Evolutionary conservation across 306 rosid genomes (phyloP).

Genomic region (Lupinus albus): DNA sequence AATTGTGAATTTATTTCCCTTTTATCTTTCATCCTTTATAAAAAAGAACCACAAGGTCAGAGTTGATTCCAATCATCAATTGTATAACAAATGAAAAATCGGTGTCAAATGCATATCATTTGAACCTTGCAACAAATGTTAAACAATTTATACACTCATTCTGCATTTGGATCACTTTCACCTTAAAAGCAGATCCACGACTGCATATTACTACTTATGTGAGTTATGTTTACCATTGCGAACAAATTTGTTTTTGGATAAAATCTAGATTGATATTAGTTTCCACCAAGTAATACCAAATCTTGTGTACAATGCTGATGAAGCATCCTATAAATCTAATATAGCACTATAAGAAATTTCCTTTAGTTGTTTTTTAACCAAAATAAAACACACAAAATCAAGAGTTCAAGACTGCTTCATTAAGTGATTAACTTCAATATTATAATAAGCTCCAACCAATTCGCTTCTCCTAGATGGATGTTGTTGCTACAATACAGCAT

Average conservation of each 20-base stretch:
- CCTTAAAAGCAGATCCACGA: slow-evolving; percentile 16
- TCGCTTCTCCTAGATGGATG: background rate
- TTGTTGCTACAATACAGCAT: background rate
- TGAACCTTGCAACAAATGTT: slow-evolving; percentile 22
- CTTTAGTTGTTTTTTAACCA: background rate
- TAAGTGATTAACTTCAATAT: background rate
- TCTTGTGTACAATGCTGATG: slow-evolving; percentile 5
- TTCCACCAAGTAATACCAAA: slow-evolving; percentile 23
- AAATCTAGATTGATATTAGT: slow-evolving; percentile 5
- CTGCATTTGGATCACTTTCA: slow-evolving; percentile 36
- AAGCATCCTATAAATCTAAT: background rate
- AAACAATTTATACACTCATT: slow-evolving; percentile 27
- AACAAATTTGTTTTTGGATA: background rate
- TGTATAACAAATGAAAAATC: slow-evolving; percentile 21
- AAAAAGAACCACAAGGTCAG: background rate
- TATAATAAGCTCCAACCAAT: background rate
- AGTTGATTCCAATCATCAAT: background rate
- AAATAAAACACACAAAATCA: background rate
- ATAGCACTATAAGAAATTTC: background rate
- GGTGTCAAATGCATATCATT: slow-evolving; percentile 28
- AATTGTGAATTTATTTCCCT: background rate
- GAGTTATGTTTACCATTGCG: background rate
- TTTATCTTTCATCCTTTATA: slow-evolving; percentile 7
- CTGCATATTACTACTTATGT: slow-evolving; percentile 2
- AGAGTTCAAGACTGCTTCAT: background rate